Base-by-base conservation (phyloP, 2,329 filamentous ascomycete species). In the Rhinocladiella mackenziei region DNA sequence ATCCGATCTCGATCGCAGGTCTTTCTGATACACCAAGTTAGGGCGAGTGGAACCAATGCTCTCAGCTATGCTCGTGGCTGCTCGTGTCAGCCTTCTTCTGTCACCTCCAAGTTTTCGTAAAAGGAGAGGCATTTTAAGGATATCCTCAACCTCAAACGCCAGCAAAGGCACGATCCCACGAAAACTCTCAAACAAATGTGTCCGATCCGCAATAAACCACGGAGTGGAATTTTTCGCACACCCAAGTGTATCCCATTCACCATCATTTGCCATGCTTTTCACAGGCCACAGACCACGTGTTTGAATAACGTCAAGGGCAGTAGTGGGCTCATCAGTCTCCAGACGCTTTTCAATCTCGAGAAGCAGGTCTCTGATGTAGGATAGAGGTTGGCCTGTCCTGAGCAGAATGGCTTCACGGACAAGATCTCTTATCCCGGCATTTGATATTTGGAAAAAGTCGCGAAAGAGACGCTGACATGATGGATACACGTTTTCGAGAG, bases 391-490 rank as follows among this genome's bases (percentile, higher is more conserved):
- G 18, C 39, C 30, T 17, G 18, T 10, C 13, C 14, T 26, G 13
- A 42, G 14, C 5, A 42, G 20, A 26, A 23, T 42, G 22, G 19
- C 13, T 30, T 42, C 39, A 4, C 39, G 39, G 14, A 42, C 30
- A 13, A 42, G 13, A 20, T 42, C 39, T 4, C n/a, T 22, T 17
- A 42, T 28, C 9, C 19, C 30, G 15, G 39, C 39, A 13, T 42
- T 30, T 3, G 39, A 19, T 15, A 34, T 14, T 11, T 25, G 19
- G 39, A 42, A 42, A 22, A 42, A 42, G 13, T 42, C 39, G 14
- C 39, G 39, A 23, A 42, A 42, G 11, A 42, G 30, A 19, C 39
- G 18, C 30, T 42, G 39, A 11, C 39, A 42, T n/a, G 30, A 42
- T n/a, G 39, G 39, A 17, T 42, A 42, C 14, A 34, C 20, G 30